Conservation (phyloP, 2,329 filamentous ascomycete species). For the Eutypa lata region DNA sequence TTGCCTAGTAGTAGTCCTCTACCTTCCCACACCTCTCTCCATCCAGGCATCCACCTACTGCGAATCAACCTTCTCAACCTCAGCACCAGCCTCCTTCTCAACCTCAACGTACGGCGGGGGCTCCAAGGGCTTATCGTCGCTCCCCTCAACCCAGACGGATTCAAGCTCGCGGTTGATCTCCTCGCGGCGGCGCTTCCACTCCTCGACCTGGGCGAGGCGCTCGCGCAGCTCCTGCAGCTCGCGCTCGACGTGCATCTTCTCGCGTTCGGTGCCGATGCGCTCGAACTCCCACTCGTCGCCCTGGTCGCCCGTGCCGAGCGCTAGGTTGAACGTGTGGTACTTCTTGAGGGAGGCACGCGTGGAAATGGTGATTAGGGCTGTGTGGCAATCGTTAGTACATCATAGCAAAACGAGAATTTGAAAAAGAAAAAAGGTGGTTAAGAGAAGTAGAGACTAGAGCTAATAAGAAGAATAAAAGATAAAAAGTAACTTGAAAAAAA, state of each 20-base stretch:
- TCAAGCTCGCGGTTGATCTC: slow-evolving; percentile 83
- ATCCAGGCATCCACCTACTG: too few species aligned
- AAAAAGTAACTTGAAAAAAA: slow-evolving; percentile 1
- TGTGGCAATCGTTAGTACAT: slow-evolving; percentile 10
- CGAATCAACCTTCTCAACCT: neutral
- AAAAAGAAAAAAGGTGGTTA: neutral
- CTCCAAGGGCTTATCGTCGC: slow-evolving; percentile 33
- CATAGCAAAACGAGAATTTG: neutral
- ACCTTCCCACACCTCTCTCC: neutral
- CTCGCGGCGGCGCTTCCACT: slow-evolving; percentile 73
- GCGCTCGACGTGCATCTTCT: slow-evolving; percentile 90
- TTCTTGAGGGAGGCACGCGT: slow-evolving; percentile 92
- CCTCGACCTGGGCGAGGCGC: slow-evolving; percentile 74
- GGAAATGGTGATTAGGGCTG: slow-evolving; percentile 89
- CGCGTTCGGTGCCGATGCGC: slow-evolving; percentile 86
- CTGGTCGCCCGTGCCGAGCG: slow-evolving; percentile 74
- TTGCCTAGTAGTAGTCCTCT: too few species aligned
- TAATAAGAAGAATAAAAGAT: neutral
- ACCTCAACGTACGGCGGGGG: slow-evolving; percentile 44
- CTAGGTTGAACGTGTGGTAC: slow-evolving; percentile 90
- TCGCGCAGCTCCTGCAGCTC: slow-evolving; percentile 83
- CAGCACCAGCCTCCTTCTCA: neutral
- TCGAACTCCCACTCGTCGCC: slow-evolving; percentile 92
- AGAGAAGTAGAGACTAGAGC: neutral
- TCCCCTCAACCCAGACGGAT: slow-evolving; percentile 57